Evolutionary conservation across 352 stramenopile species (phyloP).

Genomic region (Phytopythium chamaehyphon): DNA sequence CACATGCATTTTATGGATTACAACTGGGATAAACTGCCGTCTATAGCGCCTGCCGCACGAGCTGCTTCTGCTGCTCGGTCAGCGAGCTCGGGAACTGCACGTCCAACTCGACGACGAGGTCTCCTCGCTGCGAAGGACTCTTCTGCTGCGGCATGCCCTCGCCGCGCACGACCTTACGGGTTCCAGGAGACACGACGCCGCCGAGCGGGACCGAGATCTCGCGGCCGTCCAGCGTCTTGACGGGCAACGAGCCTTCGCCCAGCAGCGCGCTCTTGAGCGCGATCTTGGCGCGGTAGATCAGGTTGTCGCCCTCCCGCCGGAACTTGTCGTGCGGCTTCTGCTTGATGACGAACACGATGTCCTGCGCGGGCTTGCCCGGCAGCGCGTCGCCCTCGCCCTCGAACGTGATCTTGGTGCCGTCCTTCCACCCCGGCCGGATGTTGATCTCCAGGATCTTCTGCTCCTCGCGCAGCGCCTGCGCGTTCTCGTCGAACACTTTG

Average conservation of each 20-base stretch:
- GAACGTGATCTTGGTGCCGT: conserved; percentile 96
- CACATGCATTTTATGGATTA: background rate
- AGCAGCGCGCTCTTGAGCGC: conserved; percentile 94
- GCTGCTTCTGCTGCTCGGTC: conserved; percentile 63
- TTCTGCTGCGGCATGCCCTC: conserved; percentile 96
- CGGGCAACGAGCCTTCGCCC: conserved; percentile 85
- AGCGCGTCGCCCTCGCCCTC: conserved; percentile 89
- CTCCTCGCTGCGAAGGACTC: conserved; percentile 72
- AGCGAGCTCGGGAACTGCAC: conserved; percentile 95
- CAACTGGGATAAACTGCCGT: background rate
- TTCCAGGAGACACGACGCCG: conserved; percentile 89
- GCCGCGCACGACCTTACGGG: conserved; percentile 89
- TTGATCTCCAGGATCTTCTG: conserved; percentile 94
- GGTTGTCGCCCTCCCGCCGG: conserved; percentile 92
- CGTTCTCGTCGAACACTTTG: conserved; percentile 77
- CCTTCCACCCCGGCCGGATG: conserved; percentile 95
- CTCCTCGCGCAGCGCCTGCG: conserved; percentile 92
- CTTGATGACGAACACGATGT: conserved; percentile 95
- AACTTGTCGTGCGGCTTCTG: conserved; percentile 91
- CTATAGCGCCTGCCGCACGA: conserved; percentile 73
- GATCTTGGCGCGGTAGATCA: conserved; percentile 94
- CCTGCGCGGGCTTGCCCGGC: conserved; percentile 89
- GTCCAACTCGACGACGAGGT: conserved; percentile 96
- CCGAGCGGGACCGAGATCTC: conserved; percentile 88
- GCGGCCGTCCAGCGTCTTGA: conserved; percentile 94